A percentile compares a stretch with the other conserved stretches of the same genome.
phyloP scores from a whole-genome alignment of 2,329 filamentous ascomycete genomes.

The Aureobasidium sp. region DNA sequence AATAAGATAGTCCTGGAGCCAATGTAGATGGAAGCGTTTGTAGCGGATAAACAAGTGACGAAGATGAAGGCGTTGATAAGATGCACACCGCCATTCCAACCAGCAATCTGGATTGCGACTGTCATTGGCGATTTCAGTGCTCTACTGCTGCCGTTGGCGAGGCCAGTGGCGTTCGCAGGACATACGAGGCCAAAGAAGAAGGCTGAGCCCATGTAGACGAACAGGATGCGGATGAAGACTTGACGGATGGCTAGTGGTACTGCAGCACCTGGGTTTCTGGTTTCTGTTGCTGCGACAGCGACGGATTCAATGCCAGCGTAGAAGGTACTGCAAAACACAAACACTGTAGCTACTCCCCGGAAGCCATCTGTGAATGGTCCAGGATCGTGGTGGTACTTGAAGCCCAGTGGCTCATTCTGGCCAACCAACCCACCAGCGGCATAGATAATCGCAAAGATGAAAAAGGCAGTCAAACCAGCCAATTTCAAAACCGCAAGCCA shows the following conservation, averaged over 20 bases:
- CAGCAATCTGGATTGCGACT: constrained; percentile 63
- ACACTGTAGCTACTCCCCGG: constrained; percentile 32
- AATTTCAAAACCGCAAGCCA: constrained; percentile 36
- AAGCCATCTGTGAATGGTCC: constrained; percentile 33
- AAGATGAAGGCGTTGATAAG: constrained; percentile 73
- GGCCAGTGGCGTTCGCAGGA: constrained; percentile 55
- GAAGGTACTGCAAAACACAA: constrained; percentile 35
- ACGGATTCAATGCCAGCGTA: constrained; percentile 46
- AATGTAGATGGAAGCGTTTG: constrained; percentile 72
- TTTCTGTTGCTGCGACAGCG: constrained; percentile 45
- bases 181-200: constrained; percentile 70
- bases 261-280: constrained; percentile 40
- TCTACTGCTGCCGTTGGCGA: constrained; percentile 53
- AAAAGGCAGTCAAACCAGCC: constrained; percentile 29
- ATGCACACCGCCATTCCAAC: constrained; percentile 63
- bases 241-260: constrained; percentile 25
- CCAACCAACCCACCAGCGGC: constrained; percentile 23
- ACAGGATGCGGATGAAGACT: constrained; percentile 26
- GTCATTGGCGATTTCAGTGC: constrained; percentile 66
- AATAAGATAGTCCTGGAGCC: constrained; percentile 65
- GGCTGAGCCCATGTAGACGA: constrained; percentile 61
- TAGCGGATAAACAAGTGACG: constrained; percentile 60
- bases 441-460: constrained; percentile 33
- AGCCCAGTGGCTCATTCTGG: constrained; percentile 21
- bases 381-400: constrained; percentile 31